A percentile compares a stretch with the other conserved stretches of the same genome.
Evolutionary conservation across 2,329 filamentous ascomycete genomes (phyloP).

Genomic region (Aotearoamyces nothofagi): DNA sequence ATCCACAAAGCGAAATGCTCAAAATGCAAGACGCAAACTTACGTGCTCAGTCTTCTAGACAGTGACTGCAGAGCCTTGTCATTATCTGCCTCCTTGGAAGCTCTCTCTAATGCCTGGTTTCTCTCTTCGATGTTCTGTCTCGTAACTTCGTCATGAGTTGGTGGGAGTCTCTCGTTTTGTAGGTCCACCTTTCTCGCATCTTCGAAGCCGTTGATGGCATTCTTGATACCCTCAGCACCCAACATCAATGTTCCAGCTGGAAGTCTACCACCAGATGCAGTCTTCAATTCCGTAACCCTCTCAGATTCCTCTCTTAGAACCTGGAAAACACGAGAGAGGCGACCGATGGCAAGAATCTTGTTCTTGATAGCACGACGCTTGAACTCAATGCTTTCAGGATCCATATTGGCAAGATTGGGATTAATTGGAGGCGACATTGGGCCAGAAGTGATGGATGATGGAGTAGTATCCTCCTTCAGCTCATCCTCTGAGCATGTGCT

Average conservation of each 20-base stretch:
- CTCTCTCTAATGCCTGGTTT: conserved; percentile 71
- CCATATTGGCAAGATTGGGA: conserved; percentile 32
- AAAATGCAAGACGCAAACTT: conserved; percentile 34
- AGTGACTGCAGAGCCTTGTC: conserved; percentile 77
- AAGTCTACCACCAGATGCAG: conserved; percentile 78
- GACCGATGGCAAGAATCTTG: conserved; percentile 96
- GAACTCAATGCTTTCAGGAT: conserved; percentile 80
- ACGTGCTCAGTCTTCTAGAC: conserved; percentile 92
- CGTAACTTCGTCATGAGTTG: conserved; percentile 80
- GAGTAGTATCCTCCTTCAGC: conserved; percentile 74
- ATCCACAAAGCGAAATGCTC: neutral
- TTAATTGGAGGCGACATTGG: conserved; percentile 60
- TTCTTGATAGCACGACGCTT: conserved; percentile 98
- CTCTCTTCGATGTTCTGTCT: conserved; percentile 70
- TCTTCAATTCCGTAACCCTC: conserved; percentile 94
- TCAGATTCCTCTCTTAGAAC: conserved; percentile 95
- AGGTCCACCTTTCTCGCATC: conserved; percentile 93
- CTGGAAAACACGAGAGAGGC: conserved; percentile 94
- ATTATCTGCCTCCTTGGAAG: conserved; percentile 78
- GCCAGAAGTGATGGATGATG: conserved; percentile 42
- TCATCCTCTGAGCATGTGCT: conserved; percentile 99
- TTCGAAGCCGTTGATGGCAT: conserved; percentile 92
- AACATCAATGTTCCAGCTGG: conserved; percentile 96
- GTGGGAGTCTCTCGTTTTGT: conserved; percentile 89
- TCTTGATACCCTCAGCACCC: conserved; percentile 95